Evolutionary conservation across 768 basidiomycete genomes (phyloP).

Genomic region (Russula sp.): DNA sequence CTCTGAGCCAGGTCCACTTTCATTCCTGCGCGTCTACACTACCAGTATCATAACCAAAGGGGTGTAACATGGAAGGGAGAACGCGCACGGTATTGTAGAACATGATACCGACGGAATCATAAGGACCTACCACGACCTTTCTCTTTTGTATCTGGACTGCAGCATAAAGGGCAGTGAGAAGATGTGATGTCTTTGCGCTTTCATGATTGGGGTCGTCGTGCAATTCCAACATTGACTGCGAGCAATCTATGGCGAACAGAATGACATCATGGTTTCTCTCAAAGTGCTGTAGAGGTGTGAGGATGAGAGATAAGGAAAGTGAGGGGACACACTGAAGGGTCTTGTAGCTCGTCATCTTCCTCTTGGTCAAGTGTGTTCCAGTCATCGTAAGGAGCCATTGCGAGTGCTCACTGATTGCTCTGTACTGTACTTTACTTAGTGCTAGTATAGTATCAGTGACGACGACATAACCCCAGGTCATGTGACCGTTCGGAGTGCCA

Average conservation of each 20-base stretch:
- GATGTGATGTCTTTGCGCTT: slow-evolving; percentile 63
- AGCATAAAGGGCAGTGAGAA: slow-evolving; percentile 73
- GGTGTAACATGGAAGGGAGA: background rate
- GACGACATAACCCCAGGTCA: background rate
- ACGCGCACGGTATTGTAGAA: slow-evolving; percentile 87
- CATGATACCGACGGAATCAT: slow-evolving; percentile 84
- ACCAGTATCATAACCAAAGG: background rate
- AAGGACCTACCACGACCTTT: slow-evolving; percentile 85
- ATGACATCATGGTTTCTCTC: slow-evolving; percentile 82
- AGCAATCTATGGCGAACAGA: slow-evolving; percentile 94
- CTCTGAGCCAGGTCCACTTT: slow-evolving; percentile 41
- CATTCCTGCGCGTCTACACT: slow-evolving; percentile 33
- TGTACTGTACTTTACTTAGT: no score
- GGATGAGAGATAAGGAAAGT: slow-evolving; percentile 7
- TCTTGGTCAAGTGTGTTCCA: slow-evolving; percentile 79
- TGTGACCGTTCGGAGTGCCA: background rate
- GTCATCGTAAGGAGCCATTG: slow-evolving; percentile 68
- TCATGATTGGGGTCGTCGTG: slow-evolving; percentile 60
- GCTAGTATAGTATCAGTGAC: no score
- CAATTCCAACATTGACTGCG: slow-evolving; percentile 78
- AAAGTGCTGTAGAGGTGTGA: slow-evolving; percentile 40
- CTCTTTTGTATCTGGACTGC: slow-evolving; percentile 85
- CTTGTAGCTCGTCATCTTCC: slow-evolving; percentile 78
- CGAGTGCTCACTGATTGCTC: no score
- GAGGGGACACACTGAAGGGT: slow-evolving; percentile 43